Percentiles rank a stretch among this genome's conserved stretches.
Conservation (phyloP, 1,284 basidiomycete species). For the Puccinia coronata region DNA sequence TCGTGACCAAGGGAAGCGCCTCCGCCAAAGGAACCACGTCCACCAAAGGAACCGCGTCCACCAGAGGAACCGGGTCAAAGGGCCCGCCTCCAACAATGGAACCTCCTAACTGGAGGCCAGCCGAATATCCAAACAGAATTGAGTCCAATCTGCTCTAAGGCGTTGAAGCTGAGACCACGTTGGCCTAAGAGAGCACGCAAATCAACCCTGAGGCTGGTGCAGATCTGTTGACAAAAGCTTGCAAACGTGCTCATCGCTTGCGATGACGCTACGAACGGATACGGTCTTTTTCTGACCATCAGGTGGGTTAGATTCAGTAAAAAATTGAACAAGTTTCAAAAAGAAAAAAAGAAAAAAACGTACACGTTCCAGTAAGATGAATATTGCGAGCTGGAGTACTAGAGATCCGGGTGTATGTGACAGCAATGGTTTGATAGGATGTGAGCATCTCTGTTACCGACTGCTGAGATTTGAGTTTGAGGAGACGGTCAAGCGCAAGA, state of each 20-base stretch:
- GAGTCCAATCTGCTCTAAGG: neutral
- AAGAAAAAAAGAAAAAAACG: neutral
- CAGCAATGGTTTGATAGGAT: neutral
- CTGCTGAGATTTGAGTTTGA: conserved; percentile 2
- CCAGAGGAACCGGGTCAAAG: too few species aligned
- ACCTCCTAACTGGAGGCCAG: neutral
- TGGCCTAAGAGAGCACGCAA: neutral
- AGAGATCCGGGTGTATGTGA: neutral
- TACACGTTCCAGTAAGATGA: too few species aligned
- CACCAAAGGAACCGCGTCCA: too few species aligned
- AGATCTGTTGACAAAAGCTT: conserved; percentile 9
- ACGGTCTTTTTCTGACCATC: neutral
- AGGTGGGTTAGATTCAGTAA: too few species aligned
- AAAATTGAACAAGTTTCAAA: neutral
- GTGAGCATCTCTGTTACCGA: neutral
- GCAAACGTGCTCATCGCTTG: conserved; percentile 3
- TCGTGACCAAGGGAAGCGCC: too few species aligned
- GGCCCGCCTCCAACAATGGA: too few species aligned
- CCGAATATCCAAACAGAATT: neutral
- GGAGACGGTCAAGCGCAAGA: too few species aligned
- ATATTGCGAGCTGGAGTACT: neutral
- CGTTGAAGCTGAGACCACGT: neutral
- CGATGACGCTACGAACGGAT: conserved; percentile 2
- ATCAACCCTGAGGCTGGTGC: neutral
- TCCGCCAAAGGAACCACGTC: too few species aligned